Base-by-base conservation (phyloP, 805 yeast genomes). In the Vanderwaltozyma polyspora region DNA sequence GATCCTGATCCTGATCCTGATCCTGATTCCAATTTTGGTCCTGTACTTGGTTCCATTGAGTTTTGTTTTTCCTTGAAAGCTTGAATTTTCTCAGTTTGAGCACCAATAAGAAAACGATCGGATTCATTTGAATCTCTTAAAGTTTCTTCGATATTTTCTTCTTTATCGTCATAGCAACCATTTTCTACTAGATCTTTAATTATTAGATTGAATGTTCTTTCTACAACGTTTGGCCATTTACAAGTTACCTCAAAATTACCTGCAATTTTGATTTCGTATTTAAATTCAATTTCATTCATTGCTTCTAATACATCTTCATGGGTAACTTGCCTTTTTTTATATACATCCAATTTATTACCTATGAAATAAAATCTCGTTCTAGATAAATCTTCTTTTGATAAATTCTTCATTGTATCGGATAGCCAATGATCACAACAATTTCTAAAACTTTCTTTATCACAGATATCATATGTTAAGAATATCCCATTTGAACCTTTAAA, bases 191-290 rank as follows among this genome's bases (percentile, higher is more conserved):
- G 45, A 35, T 66, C 66, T 27, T 59, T 55, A 11, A 66, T 54
- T 5, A 66, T 52, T 13, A 50, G 43, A 36, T 60, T 62, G 38
- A 66, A 61, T 8, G 64, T 53, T 6, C 61, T 52, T 30, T 62
- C 60, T 0, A 63, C 65, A 3, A 60, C 51, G 28, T 51, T 50
- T 5, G 59, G 52, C 52, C 64, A 61, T 44, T 62, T 65, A 19
- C 71, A 70, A 40, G 68, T 66, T 13, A 67, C 68, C 46, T 67
- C 72, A 41, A 64, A 67, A 29, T 63, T 62, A 1, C 68, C 69
- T 19, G 59, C 54, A 25, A 67, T 59, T 14, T 45, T 51, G 17
- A 64, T 45, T 9, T 49, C 45, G 29, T 54, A 60, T 11, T 48
- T 43, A 13, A 44, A 37, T 34, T 62, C 59, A 11, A 57, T 46